Percentiles rank a stretch among this genome's conserved stretches.
Conservation (phyloP, 169 alveolate genomes). For the Theileria orientalis region DNA sequence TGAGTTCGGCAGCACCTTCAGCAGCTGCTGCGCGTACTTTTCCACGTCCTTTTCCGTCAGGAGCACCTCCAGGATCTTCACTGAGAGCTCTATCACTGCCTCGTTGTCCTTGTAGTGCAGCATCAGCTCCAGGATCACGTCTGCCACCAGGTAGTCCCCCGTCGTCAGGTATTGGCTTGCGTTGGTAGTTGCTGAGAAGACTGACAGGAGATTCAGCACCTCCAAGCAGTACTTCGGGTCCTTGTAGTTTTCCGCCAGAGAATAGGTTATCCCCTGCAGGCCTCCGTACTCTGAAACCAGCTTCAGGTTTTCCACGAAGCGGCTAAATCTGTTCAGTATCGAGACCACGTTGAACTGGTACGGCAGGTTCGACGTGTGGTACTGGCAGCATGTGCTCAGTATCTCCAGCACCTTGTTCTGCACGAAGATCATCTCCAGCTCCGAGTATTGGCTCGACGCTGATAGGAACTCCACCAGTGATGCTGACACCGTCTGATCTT, state of each 20-base stretch:
- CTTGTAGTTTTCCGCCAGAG: conserved; percentile 74
- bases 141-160: conserved; percentile 75
- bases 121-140: conserved; percentile 84
- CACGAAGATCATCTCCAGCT: conserved; percentile 81
- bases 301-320: conserved; percentile 75
- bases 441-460: conserved; percentile 84
- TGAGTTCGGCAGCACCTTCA: conserved; percentile 65
- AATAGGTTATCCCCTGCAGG: conserved; percentile 81
- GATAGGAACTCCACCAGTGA: conserved; percentile 69
- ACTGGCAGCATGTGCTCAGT: conserved; percentile 86
- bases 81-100: conserved; percentile 79
- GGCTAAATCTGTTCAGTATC: conserved; percentile 81
- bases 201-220: conserved; percentile 80
- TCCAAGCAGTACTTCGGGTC: conserved; percentile 76
- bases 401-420: conserved; percentile 85
- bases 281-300: conserved; percentile 89
- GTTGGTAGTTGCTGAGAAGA: conserved; percentile 78
- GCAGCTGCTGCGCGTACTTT: conserved; percentile 76
- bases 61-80: conserved; percentile 79
- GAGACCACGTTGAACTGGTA: conserved; percentile 81
- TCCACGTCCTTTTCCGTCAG: conserved; percentile 86
- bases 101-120: conserved; percentile 83
- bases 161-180: conserved; percentile 79
- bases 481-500: conserved; percentile 78
- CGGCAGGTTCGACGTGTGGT: conserved; percentile 79